Percentiles rank a stretch among this genome's conserved stretches.
Evolutionary conservation across 768 basidiomycete species (phyloP).

Genomic region (Coprinellus micaceus): DNA sequence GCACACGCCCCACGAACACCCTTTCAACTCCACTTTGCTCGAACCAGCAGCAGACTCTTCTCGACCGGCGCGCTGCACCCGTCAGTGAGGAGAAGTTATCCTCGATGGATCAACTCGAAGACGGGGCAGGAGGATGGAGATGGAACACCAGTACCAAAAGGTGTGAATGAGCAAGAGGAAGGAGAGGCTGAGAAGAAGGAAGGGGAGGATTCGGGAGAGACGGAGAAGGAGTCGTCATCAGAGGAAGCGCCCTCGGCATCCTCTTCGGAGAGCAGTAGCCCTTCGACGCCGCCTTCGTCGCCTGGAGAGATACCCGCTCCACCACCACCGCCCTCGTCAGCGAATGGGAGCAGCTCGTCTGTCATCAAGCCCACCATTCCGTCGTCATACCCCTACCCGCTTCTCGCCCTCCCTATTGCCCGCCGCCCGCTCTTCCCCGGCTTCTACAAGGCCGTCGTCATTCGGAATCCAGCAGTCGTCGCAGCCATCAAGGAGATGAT

Average conservation of each 20-base stretch:
- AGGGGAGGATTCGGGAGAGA: too few species aligned
- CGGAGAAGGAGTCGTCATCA: conserved; percentile 14
- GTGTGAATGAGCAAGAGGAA: conserved; percentile 11
- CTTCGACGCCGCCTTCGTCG: conserved; percentile 13
- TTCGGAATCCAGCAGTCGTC: conserved; percentile 87
- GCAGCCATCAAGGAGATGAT: conserved; percentile 95
- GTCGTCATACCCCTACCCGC: conserved; percentile 80
- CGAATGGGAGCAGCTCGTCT: conserved; percentile 35
- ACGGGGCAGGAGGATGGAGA: conserved; percentile 15
- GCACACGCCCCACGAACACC: not conserved
- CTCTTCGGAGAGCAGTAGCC: conserved; percentile 14
- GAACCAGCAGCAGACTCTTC: not conserved
- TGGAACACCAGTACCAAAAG: conserved; percentile 12
- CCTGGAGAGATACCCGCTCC: too few species aligned
- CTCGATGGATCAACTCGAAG: conserved; percentile 27
- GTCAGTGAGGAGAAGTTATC: not conserved
- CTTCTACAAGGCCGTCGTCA: conserved; percentile 96
- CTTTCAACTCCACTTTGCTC: not conserved
- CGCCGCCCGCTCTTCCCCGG: conserved; percentile 94
- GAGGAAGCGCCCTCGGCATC: conserved; percentile 14
- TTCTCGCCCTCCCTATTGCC: conserved; percentile 92
- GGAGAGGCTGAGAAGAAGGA: conserved; percentile 7
- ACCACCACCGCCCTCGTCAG: conserved; percentile 25
- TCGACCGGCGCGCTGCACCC: not conserved
- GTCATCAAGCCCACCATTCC: conserved; percentile 87